Evolutionary conservation across 371 early-diverging fungal species (phyloP), one percentile per base, ranked within the genome.

Genomic region (Mucor piriformis): DNA sequence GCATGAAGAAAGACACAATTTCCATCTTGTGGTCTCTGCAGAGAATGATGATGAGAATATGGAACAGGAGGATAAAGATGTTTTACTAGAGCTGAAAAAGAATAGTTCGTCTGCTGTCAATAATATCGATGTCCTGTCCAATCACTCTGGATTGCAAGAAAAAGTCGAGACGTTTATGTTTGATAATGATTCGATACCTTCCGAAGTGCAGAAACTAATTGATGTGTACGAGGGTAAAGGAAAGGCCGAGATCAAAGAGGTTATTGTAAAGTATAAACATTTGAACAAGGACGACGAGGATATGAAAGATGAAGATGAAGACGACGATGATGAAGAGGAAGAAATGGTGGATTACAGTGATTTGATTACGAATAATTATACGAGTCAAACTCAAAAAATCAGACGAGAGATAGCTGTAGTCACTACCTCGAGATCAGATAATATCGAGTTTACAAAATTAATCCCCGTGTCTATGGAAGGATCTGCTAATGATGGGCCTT

Each of bases 181-280:
- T 43, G 78, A 78, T 51, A 72, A 70, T 57, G 58, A 62, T 23
- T 53, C 66, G 7, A 32, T 78, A 20, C 73, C 78, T 0, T 54
- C 34, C 21, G 73, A 72, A 33, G 62, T 73, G 1, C 59, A 65
- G 20, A 40, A 25, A 0, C 38, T 73, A 12, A 51, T 75, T 20
- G 66, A 67, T n/a, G 27, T 53, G 50, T 59, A 64, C 57, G 61
- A 50, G 7, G 18, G 46, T 18, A 46, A 48, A 38, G 60, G 67
- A 20, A 70, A 40, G 24, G 63, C 32, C 15, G 55, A 52, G 42
- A 55, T 27, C 16, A 63, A 51, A 12, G 37, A 29, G 48, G 51
- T 51, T 53, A 57, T 20, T 11, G 24, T 60, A 11, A 37, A 29
- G 21, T 43, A 59, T 6, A 59, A 34, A 23, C 32, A 24, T 11